These are phyloP conservation scores for Sambucus nigra DNA, from an alignment of 129 eudicot species.

Conservation along the genomic window DNA sequence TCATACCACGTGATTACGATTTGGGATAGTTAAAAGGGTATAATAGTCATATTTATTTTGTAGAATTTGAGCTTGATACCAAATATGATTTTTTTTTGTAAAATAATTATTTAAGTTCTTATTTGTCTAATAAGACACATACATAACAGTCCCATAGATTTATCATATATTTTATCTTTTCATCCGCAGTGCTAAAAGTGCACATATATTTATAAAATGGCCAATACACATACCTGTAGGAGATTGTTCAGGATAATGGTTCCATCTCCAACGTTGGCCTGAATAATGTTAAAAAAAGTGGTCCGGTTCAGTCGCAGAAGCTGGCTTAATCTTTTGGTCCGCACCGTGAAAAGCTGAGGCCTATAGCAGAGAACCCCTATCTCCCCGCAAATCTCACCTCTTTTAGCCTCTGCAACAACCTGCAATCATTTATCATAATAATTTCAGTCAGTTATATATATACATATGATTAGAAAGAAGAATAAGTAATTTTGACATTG, in stretches of 20 bases:
- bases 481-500: not conserved
- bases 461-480: too few relatives aligned
- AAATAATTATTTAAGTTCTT: too few relatives aligned
- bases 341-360: conserved; percentile 82
- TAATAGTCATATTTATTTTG: too few relatives aligned
- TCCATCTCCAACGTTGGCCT: conserved; percentile 96
- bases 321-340: conserved; percentile 75
- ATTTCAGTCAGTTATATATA: not conserved
- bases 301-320: conserved; percentile 70
- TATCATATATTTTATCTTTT: too few relatives aligned
- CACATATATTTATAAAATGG: too few relatives aligned
- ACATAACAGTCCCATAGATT: too few relatives aligned
- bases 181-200: too few relatives aligned
- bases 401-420: conserved; percentile 70
- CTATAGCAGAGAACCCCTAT: conserved; percentile 91
- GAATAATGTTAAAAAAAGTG: conserved; percentile 61
- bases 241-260: conserved; percentile 84
- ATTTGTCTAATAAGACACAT: too few relatives aligned
- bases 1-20: too few relatives aligned
- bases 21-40: too few relatives aligned
- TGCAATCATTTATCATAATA: conserved; percentile 12
- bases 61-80: too few relatives aligned
- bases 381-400: conserved; percentile 84
- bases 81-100: too few relatives aligned
- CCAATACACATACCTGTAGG: conserved; percentile 42